Percentiles rank a stretch among this genome's conserved stretches.
Evolutionary conservation across 306 rosid genomes (phyloP).

Genomic region (Rosa lucieae): DNA sequence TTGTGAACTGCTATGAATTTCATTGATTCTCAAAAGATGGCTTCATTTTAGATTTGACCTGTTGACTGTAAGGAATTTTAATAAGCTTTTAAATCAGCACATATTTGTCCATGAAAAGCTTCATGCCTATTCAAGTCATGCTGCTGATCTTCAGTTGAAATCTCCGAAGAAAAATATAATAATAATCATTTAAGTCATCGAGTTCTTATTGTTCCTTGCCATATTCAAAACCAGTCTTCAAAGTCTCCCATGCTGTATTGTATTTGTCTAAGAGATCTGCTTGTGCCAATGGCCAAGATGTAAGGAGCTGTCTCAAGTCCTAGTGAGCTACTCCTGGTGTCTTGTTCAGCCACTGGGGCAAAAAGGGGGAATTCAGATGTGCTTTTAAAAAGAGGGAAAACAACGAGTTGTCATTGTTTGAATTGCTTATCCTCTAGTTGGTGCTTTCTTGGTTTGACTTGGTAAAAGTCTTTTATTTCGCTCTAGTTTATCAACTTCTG

Average conservation of each 20-base stretch:
- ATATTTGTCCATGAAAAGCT: too few relatives aligned
- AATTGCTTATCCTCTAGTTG: background rate
- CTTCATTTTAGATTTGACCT: too few relatives aligned
- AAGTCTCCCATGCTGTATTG: too few relatives aligned
- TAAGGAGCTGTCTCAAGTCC: background rate
- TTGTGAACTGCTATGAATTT: too few relatives aligned
- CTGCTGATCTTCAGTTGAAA: too few relatives aligned
- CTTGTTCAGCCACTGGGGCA: background rate
- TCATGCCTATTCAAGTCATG: too few relatives aligned
- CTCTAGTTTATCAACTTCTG: conserved; percentile 1
- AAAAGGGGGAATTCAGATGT: too few relatives aligned
- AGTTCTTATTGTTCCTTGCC: background rate
- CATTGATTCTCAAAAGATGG: too few relatives aligned
- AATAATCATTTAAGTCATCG: background rate
- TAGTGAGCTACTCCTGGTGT: background rate
- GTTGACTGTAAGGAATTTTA: too few relatives aligned
- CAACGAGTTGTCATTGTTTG: background rate
- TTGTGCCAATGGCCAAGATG: background rate
- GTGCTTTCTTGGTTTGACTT: too few relatives aligned
- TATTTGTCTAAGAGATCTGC: background rate
- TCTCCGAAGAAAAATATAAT: too few relatives aligned
- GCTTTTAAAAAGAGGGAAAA: background rate
- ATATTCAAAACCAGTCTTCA: background rate
- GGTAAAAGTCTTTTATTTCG: conserved; percentile 1
- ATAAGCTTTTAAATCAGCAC: too few relatives aligned